Evolutionary conservation across 192 early-diverging fungal genomes (phyloP).

Genomic region (Coemansia sp.): DNA sequence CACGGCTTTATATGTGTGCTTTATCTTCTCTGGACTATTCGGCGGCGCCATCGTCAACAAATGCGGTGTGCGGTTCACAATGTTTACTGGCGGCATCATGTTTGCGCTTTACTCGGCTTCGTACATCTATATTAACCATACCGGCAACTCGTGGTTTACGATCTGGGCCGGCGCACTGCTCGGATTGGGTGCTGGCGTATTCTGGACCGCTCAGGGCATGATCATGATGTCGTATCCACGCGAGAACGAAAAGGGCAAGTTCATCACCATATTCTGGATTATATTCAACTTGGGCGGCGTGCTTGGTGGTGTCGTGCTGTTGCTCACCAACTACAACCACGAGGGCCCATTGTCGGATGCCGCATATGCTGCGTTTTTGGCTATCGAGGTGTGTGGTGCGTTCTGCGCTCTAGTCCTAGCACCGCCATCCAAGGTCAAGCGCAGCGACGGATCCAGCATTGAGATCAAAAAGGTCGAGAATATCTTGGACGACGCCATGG

Average conservation of each 20-base stretch:
- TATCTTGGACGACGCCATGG: slow-evolving; percentile 59
- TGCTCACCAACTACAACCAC: slow-evolving; percentile 66
- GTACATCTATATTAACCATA: slow-evolving; percentile 67
- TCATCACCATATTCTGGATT: slow-evolving; percentile 86
- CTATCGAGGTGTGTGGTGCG: slow-evolving; percentile 66
- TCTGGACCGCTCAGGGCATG: slow-evolving; percentile 80
- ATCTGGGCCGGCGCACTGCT: slow-evolving; percentile 24
- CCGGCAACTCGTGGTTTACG: slow-evolving; percentile 54
- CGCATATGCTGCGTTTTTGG: slow-evolving; percentile 79
- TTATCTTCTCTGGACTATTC: slow-evolving; percentile 75
- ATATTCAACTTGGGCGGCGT: slow-evolving; percentile 86
- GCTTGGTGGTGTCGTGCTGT: slow-evolving; percentile 71
- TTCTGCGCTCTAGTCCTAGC: slow-evolving; percentile 60
- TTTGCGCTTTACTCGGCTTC: slow-evolving; percentile 73
- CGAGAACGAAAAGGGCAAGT: slow-evolving; percentile 78
- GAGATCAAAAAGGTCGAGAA: slow-evolving; percentile 64
- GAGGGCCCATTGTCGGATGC: slow-evolving; percentile 54
- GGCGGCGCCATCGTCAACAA: slow-evolving; percentile 73
- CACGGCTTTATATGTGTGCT: slow-evolving; percentile 77
- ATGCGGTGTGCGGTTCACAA: slow-evolving; percentile 62
- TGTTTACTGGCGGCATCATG: slow-evolving; percentile 62
- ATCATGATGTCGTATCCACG: slow-evolving; percentile 88
- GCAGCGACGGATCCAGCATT: slow-evolving; percentile 64
- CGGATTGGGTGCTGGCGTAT: slow-evolving; percentile 41
- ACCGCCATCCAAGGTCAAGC: slow-evolving; percentile 62